Evolutionary conservation across 257 asterid species (phyloP), one percentile per base, ranked within the genome.

Genomic region (Linaria vulgaris): DNA sequence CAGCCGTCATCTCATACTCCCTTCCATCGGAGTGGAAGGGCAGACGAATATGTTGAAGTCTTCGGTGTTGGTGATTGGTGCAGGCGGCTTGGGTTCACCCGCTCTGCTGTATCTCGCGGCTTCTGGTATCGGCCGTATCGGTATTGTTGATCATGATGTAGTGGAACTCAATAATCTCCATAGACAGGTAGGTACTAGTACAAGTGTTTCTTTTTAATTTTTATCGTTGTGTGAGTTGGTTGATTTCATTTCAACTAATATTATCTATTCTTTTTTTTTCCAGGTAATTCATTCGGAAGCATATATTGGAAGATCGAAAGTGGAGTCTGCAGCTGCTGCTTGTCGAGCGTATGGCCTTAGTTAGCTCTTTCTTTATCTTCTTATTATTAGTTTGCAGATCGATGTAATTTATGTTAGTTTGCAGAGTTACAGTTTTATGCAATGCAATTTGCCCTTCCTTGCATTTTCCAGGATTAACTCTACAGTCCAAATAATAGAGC

Each of bases 281-380:
- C n/a, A 94, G 99, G 81, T 94, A 61, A 94, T 94, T 71, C 99
- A 94, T 41, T 52, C 92, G n/a, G 99, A 94, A 84, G 88, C 90
- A 74, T 84, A 78, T 72, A 86, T 94, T 69, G 99, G 99, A 59
- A 78, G 78, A 80, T 80, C 99, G 46, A 90, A 94, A 82, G 97
- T 90, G 70, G 99, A 94, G 78, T 94, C 97, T 55, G 99, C 99
- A 72, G 96, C 99, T 61, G 95, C 95, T 71, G 85, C 97, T 70
- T 94, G 99, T 74, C 88, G 82, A 23, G 86, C 89, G 97, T 90
- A 87, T 71, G 88, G 63, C 41, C 9, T 75, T 61, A 68, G 2
- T 25, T n/a, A n/a, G n/a, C n/a, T n/a, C n/a, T n/a, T n/a, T 47
- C 52, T 10, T 57, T 47, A 41, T 50, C 59, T 23, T 54, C 1